These are phyloP conservation scores for Chaetoceros tenuissimus DNA, from an alignment of 108 stramenopile species.

Conservation along the genomic window DNA sequence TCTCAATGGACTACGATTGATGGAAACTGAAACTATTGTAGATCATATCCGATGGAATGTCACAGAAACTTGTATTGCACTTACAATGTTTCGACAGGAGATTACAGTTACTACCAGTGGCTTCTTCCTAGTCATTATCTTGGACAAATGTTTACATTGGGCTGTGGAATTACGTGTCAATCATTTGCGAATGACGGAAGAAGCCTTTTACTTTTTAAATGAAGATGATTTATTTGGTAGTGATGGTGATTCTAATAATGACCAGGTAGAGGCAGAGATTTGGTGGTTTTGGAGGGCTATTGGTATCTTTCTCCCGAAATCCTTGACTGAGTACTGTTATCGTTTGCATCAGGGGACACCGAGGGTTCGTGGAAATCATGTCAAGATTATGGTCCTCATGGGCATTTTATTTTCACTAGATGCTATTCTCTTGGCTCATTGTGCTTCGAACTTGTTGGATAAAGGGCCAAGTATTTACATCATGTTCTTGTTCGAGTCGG, in stretches of 20 bases:
- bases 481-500: slow-evolving; percentile 91
- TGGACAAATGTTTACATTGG: slow-evolving; percentile 92
- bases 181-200: slow-evolving; percentile 88
- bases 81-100: slow-evolving; percentile 96
- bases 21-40: slow-evolving; percentile 85
- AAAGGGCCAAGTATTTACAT: slow-evolving; percentile 80
- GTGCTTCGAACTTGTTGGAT: slow-evolving; percentile 38
- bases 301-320: neutral
- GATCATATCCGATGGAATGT: slow-evolving; percentile 95
- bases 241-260: slow-evolving; percentile 11
- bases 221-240: slow-evolving; percentile 11
- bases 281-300: neutral
- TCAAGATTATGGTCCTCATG: slow-evolving; percentile 48
- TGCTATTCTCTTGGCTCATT: slow-evolving; percentile 44
- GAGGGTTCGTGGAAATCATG: slow-evolving; percentile 25
- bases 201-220: slow-evolving; percentile 35
- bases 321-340: neutral
- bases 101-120: slow-evolving; percentile 69
- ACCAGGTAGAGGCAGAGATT: neutral
- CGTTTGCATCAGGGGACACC: slow-evolving; percentile 30
- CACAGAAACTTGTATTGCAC: slow-evolving; percentile 94
- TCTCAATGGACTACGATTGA: slow-evolving; percentile 77
- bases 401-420: slow-evolving; percentile 50
- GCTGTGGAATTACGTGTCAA: slow-evolving; percentile 82
- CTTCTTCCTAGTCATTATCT: slow-evolving; percentile 78